phyloP scores from a whole-genome alignment of 805 yeast species.

The Phaffomyces thermotolerans region DNA sequence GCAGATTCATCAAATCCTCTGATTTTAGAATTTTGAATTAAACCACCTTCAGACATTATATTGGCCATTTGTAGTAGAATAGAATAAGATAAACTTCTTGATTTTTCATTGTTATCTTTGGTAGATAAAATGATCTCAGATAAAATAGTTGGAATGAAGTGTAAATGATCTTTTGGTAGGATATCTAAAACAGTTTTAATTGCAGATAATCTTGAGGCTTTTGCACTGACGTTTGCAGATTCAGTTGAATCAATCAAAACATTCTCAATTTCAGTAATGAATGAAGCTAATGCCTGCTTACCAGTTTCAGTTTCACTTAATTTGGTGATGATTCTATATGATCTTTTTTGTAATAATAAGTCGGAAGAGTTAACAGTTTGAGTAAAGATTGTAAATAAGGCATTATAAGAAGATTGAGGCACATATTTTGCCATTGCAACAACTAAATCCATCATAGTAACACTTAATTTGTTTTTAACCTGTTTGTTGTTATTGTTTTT shows the following conservation, averaged over 20 bases:
- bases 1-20: constrained; percentile 58
- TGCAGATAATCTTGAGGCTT: constrained; percentile 72
- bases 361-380: constrained; percentile 52
- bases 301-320: constrained; percentile 68
- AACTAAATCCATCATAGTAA: constrained; percentile 86
- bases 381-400: constrained; percentile 72
- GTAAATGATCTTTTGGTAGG: constrained; percentile 57
- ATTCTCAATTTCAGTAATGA: constrained; percentile 50
- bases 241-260: constrained; percentile 53
- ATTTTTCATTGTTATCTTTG: constrained; percentile 87
- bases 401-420: constrained; percentile 61
- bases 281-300: constrained; percentile 41
- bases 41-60: constrained; percentile 61
- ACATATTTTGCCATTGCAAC: constrained; percentile 83
- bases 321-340: constrained; percentile 70
- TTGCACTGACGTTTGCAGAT: constrained; percentile 61
- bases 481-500: constrained; percentile 19
- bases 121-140: constrained; percentile 89
- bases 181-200: constrained; percentile 51
- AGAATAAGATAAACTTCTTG: constrained; percentile 74
- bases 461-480: constrained; percentile 45
- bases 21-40: constrained; percentile 54
- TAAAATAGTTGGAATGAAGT: constrained; percentile 72
- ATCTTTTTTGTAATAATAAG: constrained; percentile 77
- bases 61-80: constrained; percentile 75